Evolutionary conservation across 495 filamentous ascomycete species (phyloP).

Genomic region (Diplogelasinospora grovesii): DNA sequence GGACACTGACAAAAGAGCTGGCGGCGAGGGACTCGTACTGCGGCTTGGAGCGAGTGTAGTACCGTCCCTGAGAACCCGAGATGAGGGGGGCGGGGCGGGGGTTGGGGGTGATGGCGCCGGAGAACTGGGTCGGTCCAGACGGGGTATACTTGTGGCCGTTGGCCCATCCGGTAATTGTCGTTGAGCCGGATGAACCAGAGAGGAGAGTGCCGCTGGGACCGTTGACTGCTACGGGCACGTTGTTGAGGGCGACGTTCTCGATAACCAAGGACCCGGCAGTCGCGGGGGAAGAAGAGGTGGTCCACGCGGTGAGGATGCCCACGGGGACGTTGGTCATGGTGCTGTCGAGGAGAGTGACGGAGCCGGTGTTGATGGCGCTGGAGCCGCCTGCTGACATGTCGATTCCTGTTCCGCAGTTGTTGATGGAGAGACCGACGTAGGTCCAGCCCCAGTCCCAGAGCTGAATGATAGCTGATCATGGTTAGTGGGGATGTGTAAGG

Average conservation of each 20-base stretch:
- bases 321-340: slow-evolving; percentile 61
- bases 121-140: slow-evolving; percentile 28
- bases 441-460: slow-evolving; percentile 52
- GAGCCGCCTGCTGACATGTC: slow-evolving; percentile 50
- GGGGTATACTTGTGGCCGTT: slow-evolving; percentile 39
- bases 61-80: slow-evolving; percentile 30
- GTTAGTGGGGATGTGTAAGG: slow-evolving; percentile 30
- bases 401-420: slow-evolving; percentile 56
- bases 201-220: slow-evolving; percentile 47
- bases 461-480: slow-evolving; percentile 45
- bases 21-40: slow-evolving; percentile 50
- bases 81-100: slow-evolving; percentile 32
- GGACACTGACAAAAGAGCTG: slow-evolving; percentile 53
- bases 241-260: slow-evolving; percentile 63
- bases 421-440: slow-evolving; percentile 52
- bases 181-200: slow-evolving; percentile 47
- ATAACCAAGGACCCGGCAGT: slow-evolving; percentile 48
- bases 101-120: slow-evolving; percentile 32
- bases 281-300: slow-evolving; percentile 37
- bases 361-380: slow-evolving; percentile 46
- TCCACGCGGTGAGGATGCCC: slow-evolving; percentile 62
- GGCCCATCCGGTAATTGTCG: slow-evolving; percentile 46
- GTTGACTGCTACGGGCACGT: slow-evolving; percentile 55
- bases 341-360: slow-evolving; percentile 62
- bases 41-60: slow-evolving; percentile 50